These are phyloP conservation scores for Acanthamoeba rhysodes DNA, from an alignment of 208 protist genomes.

Conservation along the genomic window DNA sequence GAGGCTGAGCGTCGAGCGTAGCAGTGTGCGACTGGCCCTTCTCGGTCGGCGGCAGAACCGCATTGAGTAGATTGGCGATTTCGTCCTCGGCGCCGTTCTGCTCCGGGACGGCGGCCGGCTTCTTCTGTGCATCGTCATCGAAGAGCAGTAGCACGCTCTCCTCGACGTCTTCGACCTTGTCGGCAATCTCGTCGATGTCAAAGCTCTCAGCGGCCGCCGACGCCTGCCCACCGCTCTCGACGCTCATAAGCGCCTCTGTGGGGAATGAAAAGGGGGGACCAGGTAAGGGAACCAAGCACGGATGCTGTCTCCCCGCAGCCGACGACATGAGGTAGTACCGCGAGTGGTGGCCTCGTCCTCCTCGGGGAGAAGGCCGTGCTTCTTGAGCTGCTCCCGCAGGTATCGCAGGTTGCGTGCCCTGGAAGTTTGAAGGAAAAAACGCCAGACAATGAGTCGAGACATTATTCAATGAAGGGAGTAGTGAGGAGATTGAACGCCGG, in stretches of 20 bases:
- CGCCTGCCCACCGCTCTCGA: background rate
- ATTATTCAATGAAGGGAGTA: background rate
- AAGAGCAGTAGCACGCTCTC: background rate
- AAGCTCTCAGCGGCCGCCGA: background rate
- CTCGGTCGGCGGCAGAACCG: background rate
- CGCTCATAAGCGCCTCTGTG: background rate
- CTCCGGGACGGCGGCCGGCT: background rate
- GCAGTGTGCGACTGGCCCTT: background rate
- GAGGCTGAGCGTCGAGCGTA: background rate
- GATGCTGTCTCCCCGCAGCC: too few relatives aligned
- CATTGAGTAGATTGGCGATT: background rate
- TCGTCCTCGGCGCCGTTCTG: background rate
- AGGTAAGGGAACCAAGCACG: too few relatives aligned
- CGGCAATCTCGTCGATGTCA: background rate
- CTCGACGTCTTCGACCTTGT: background rate
- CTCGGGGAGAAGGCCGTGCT: slow-evolving; percentile 42
- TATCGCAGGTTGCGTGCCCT: slow-evolving; percentile 60
- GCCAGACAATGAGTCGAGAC: background rate
- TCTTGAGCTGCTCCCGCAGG: slow-evolving; percentile 64
- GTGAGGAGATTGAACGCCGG: background rate
- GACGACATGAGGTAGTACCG: background rate
- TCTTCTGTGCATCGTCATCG: background rate
- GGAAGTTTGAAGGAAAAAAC: background rate
- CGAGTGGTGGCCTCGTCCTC: background rate
- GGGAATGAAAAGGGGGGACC: too few relatives aligned